A percentile compares a stretch with the other conserved stretches of the same genome.
Evolutionary conservation across 257 asterid species (phyloP).

Genomic region (Jasminum sambac): DNA sequence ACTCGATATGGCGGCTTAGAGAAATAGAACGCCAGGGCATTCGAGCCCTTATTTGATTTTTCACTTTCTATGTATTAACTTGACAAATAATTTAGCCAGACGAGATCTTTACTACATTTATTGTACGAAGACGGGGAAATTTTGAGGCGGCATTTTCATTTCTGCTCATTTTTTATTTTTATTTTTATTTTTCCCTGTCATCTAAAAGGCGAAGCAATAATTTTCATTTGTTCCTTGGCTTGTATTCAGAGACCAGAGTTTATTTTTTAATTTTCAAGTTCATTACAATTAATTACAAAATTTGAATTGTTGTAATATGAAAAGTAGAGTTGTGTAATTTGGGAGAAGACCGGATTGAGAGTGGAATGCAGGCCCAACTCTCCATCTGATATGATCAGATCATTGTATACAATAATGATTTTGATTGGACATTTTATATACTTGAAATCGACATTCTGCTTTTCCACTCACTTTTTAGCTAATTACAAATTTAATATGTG

Average conservation of each 20-base stretch:
- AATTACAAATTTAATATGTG: neutral
- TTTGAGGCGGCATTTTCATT: constrained; percentile 10
- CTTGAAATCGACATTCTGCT: neutral
- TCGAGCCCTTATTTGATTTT: constrained; percentile 71
- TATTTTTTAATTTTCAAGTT: no score
- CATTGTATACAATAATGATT: neutral
- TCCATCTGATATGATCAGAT: neutral
- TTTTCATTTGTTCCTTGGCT: no score
- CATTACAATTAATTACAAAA: no score
- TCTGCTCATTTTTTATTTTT: neutral
- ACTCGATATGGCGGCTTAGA: constrained; percentile 85
- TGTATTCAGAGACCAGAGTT: no score
- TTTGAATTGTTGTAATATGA: no score
- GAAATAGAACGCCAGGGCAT: constrained; percentile 94
- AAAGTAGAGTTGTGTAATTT: no score
- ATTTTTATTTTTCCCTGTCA: neutral
- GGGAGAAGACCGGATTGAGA: no score
- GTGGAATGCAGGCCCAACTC: neutral
- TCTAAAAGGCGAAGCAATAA: neutral
- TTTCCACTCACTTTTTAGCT: neutral
- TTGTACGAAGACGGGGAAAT: constrained; percentile 17
- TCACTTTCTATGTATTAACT: constrained; percentile 7
- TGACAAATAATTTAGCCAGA: constrained; percentile 1
- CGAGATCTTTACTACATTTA: constrained; percentile 5
- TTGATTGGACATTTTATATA: neutral